These are phyloP conservation scores for Erigeron canadensis DNA, from an alignment of 129 eudicot genomes.

Conservation along the genomic window DNA sequence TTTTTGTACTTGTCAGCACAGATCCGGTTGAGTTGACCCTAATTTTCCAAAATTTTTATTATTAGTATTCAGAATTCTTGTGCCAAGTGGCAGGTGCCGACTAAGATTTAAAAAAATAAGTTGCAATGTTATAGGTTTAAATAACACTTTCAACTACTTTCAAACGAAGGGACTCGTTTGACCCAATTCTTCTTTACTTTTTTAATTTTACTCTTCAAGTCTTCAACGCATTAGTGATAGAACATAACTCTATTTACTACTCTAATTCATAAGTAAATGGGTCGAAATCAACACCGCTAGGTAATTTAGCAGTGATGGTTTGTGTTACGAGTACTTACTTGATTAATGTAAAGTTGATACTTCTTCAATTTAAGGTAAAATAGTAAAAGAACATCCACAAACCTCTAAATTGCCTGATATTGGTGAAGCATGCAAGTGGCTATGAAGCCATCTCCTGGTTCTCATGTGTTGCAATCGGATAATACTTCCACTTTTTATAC, in stretches of 20 bases:
- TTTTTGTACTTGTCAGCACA: too few relatives aligned
- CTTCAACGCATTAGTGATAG: not conserved
- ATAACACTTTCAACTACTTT: too few relatives aligned
- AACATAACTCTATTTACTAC: not conserved
- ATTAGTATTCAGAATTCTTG: too few relatives aligned
- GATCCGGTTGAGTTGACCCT: too few relatives aligned
- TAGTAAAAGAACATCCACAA: slow-evolving; percentile 19
- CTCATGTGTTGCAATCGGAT: slow-evolving; percentile 88
- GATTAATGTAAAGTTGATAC: not conserved
- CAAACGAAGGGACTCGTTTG: not conserved
- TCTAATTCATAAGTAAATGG: not conserved
- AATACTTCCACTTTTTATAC: slow-evolving; percentile 71
- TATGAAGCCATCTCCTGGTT: slow-evolving; percentile 95
- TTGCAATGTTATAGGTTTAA: not conserved
- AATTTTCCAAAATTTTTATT: too few relatives aligned
- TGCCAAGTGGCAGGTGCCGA: too few relatives aligned
- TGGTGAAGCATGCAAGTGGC: slow-evolving; percentile 96
- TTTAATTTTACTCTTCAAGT: too few relatives aligned
- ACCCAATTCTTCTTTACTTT: not conserved
- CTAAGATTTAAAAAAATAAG: too few relatives aligned
- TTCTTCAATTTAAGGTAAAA: not conserved
- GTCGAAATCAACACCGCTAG: not conserved
- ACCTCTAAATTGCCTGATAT: slow-evolving; percentile 95
- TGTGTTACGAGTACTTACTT: too few relatives aligned
- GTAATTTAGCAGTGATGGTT: too few relatives aligned